Evolutionary conservation across 495 filamentous ascomycete genomes (phyloP), one percentile per base, ranked within the genome.

Genomic region (Terfezia boudieri): DNA sequence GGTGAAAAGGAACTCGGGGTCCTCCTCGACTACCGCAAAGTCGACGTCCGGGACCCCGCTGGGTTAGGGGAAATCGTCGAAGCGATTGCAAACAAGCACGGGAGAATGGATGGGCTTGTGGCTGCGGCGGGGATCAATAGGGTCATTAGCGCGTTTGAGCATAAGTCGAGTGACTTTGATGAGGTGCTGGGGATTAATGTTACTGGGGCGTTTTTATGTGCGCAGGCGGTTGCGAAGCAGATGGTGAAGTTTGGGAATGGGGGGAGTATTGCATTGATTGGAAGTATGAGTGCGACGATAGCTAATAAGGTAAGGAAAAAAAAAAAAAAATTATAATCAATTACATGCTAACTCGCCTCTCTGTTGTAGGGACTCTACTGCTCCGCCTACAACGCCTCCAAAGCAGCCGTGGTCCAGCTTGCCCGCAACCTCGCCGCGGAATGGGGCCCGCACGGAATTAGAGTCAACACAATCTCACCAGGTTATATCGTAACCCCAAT

Each of bases 401-500:
- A 94, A 67, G 85, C 85, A 5, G 87, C 76, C 11, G 84, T 94
- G 6, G 62, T 93, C 66, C 87, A 94, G 63, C 78, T 94, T 5
- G 79, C 71, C 8, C 80, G 83, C 61, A 89, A 86, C 67, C 74
- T 95, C n/a, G 89, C 87, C 7, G 67, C 76, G 35, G 85, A 92
- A 67, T 89, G 89, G 89, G 89, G 89, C 26, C 66, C 68, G 58
- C 63, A 68, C 50, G 82, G 81, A 53, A 95, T 96, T 66, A 83
- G 89, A 4, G 87, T 94, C 57, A 96, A 96, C 71, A 92, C 87
- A 43, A 80, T 95, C 61, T 93, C 85, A 12, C 89, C 89, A 0
- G 89, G 89, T 36, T 96, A 96, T 65, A 94, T 95, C 59, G 78
- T 90, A 53, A 94, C 87, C n/a, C 74, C 76, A 36, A 92, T 94